These are phyloP conservation scores for Pseudogymnoascus sp. DNA, from an alignment of 2,329 filamentous ascomycete genomes.

Conservation along the genomic window DNA sequence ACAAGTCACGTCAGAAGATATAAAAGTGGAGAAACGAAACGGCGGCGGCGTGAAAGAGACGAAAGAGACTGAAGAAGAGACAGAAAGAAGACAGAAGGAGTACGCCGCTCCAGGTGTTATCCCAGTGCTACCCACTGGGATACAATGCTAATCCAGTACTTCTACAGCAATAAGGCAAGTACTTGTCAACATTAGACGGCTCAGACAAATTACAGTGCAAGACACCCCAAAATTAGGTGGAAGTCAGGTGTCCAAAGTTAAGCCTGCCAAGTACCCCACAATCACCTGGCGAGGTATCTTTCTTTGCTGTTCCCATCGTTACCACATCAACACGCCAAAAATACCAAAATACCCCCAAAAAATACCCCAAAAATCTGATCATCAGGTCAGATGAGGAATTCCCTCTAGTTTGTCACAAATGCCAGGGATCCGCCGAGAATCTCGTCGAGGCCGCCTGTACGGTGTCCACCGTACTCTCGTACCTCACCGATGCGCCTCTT, in stretches of 20 bases:
- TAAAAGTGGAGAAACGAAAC: not conserved
- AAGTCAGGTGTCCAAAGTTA: not conserved
- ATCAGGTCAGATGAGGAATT: constrained; percentile 1
- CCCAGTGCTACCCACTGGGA: no score
- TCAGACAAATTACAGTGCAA: not conserved
- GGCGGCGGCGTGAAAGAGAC: not conserved
- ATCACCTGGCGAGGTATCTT: not conserved
- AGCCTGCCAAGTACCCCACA: not conserved
- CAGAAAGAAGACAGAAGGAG: not conserved
- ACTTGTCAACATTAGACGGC: not conserved
- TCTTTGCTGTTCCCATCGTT: not conserved
- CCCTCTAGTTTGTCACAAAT: not conserved
- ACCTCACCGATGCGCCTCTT: not conserved
- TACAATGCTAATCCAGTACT: not conserved
- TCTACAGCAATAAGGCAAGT: not conserved
- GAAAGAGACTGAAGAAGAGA: not conserved
- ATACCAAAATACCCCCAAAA: not conserved
- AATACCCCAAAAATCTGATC: not conserved
- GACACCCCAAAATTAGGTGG: not conserved
- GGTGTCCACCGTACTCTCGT: not conserved
- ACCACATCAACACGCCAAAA: not conserved
- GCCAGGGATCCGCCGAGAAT: not conserved
- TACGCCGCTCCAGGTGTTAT: no score
- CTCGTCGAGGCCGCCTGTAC: no score
- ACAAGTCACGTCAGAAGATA: constrained; percentile 9